Evolutionary conservation across 1,284 basidiomycete species (phyloP).

Genomic region (Rhodotorula sp.): DNA sequence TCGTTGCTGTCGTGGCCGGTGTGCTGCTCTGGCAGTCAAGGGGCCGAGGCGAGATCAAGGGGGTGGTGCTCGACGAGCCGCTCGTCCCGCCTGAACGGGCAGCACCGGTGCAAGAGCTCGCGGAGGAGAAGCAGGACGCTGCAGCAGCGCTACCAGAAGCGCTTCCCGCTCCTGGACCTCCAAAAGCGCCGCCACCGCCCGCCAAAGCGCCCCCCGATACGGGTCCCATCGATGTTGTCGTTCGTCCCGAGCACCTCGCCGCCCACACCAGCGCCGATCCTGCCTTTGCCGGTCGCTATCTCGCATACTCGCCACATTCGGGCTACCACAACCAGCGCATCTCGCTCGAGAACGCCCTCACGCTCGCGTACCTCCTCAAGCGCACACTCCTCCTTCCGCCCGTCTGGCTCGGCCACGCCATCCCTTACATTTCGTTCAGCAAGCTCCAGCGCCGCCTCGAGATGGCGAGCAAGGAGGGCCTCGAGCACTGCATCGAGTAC

Average conservation of each 20-base stretch:
- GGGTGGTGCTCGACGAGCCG: background rate
- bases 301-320: slow-evolving; percentile 43
- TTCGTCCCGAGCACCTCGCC: background rate
- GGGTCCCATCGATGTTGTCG: background rate
- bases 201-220: background rate
- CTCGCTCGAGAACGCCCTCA: slow-evolving; percentile 74
- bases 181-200: background rate
- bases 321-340: slow-evolving; percentile 83
- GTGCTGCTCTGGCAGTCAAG: background rate
- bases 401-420: slow-evolving; percentile 65
- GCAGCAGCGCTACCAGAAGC: too few relatives aligned
- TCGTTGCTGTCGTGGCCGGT: background rate
- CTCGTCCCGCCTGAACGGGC: background rate
- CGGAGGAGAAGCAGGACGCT: too few relatives aligned
- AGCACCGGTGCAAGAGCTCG: background rate
- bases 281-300: slow-evolving; percentile 14
- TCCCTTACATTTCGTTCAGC: slow-evolving; percentile 65
- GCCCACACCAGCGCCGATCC: background rate
- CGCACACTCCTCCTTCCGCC: slow-evolving; percentile 73
- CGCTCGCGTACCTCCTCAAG: slow-evolving; percentile 66
- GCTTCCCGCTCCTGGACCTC: background rate
- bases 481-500: slow-evolving; percentile 54
- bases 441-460: slow-evolving; percentile 58
- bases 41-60: background rate
- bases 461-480: slow-evolving; percentile 59